phyloP scores from a whole-genome alignment of 768 basidiomycete species.

The Suillus plorans region DNA sequence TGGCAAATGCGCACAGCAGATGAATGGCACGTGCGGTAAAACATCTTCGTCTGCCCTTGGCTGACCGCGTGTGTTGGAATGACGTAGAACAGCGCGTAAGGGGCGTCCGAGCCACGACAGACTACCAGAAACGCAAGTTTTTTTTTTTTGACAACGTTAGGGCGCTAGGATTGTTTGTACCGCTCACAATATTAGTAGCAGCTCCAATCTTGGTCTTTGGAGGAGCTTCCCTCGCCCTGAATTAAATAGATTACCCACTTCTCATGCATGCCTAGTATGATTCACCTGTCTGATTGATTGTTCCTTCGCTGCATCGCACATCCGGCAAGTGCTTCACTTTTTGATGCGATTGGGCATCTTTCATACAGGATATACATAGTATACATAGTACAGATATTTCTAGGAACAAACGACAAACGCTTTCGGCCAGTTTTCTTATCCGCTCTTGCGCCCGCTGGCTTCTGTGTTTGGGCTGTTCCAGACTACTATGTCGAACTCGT shows the following conservation, averaged over 20 bases:
- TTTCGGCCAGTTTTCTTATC: not conserved
- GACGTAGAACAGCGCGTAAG: not conserved
- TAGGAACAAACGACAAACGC: not conserved
- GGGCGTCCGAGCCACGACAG: not conserved
- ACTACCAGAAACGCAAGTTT: not conserved
- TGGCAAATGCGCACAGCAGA: constrained; percentile 8
- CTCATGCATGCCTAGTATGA: not conserved
- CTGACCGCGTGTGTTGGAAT: not conserved
- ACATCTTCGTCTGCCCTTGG: constrained; percentile 2
- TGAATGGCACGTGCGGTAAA: constrained; percentile 3
- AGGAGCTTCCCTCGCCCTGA: not conserved
- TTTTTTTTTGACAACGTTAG: not conserved
- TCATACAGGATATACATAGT: not conserved
- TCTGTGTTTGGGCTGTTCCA: not conserved
- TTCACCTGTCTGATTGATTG: not conserved
- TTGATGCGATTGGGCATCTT: not conserved
- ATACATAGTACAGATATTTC: not conserved
- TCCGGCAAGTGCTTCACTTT: not conserved
- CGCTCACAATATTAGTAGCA: not conserved
- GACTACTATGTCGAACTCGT: not conserved
- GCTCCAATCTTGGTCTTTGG: not conserved
- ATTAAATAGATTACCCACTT: not conserved
- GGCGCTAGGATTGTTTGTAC: not conserved
- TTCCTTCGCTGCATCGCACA: not conserved
- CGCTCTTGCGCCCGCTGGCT: not conserved